Evolutionary conservation across 129 eudicot genomes (phyloP).

Genomic region (Calendula officinalis): DNA sequence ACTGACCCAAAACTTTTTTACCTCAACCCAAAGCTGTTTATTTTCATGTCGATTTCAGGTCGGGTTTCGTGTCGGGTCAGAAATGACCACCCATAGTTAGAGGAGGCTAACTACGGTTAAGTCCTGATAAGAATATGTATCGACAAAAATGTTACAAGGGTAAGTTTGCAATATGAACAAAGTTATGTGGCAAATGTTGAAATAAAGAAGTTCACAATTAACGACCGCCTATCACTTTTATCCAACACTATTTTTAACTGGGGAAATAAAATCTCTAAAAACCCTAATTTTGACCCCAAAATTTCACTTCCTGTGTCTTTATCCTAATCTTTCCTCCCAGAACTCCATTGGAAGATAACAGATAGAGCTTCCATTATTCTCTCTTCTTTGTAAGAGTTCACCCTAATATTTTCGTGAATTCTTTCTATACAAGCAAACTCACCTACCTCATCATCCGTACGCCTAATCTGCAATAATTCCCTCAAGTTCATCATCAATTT

Average conservation of each 20-base stretch:
- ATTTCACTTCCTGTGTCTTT: conserved; percentile 34
- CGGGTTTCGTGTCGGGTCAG: no score
- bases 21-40: no score
- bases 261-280: conserved; percentile 11
- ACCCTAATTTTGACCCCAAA: conserved; percentile 35
- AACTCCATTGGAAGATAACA: conserved; percentile 33
- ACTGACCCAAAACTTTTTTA: no score
- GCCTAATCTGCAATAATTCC: conserved; percentile 16
- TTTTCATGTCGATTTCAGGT: no score
- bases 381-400: conserved; percentile 4
- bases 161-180: background rate
- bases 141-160: no score
- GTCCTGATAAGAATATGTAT: no score
- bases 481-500: conserved; percentile 7
- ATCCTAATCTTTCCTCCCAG: conserved; percentile 39
- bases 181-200: background rate
- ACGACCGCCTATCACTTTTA: conserved; percentile 24
- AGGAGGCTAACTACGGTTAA: no score
- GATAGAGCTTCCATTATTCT: conserved; percentile 18
- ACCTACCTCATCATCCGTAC: conserved; percentile 18
- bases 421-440: conserved; percentile 14
- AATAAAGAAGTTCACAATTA: background rate
- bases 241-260: background rate
- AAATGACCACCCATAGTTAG: no score
- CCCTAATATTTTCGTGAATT: background rate